phyloP scores from a whole-genome alignment of 805 yeast genomes.

The Saccharomycopsis fibuligera region DNA sequence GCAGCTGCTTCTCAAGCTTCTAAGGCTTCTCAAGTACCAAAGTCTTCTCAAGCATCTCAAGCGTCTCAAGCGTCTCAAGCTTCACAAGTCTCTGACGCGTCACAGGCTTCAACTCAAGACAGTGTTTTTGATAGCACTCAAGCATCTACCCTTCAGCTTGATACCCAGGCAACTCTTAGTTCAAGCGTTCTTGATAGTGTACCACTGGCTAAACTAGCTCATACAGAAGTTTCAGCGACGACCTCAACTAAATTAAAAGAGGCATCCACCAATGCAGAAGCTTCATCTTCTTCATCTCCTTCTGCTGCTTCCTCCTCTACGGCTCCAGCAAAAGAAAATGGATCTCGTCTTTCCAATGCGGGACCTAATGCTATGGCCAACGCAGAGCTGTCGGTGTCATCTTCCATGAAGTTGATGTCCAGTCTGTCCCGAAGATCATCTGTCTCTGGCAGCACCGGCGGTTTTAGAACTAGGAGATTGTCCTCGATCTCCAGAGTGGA shows the following conservation, averaged over 20 bases:
- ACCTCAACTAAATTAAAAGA: too few relatives aligned
- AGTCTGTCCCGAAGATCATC: background rate
- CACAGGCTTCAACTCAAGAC: background rate
- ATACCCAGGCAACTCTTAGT: too few relatives aligned
- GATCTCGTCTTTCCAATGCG: too few relatives aligned
- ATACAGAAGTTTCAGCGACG: too few relatives aligned
- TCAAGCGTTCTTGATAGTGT: too few relatives aligned
- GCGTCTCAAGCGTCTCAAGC: background rate
- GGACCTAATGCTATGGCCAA: too few relatives aligned
- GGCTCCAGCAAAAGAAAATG: too few relatives aligned
- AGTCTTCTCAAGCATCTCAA: background rate
- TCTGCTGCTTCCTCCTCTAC: too few relatives aligned
- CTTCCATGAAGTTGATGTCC: background rate
- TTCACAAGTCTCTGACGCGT: background rate
- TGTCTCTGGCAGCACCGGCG: background rate
- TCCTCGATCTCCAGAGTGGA: conserved; percentile 5
- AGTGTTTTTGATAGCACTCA: background rate
- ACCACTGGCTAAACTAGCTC: too few relatives aligned
- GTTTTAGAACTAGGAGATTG: conserved; percentile 1
- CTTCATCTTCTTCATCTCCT: too few relatives aligned
- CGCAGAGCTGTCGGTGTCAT: too few relatives aligned
- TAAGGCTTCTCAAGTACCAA: background rate
- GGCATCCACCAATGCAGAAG: too few relatives aligned
- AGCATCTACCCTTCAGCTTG: background rate
- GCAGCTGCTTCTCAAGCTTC: background rate